Evolutionary conservation across 179 eudicot genomes (phyloP), one percentile per base, ranked within the genome.

Genomic region (Silene noctiflora): DNA sequence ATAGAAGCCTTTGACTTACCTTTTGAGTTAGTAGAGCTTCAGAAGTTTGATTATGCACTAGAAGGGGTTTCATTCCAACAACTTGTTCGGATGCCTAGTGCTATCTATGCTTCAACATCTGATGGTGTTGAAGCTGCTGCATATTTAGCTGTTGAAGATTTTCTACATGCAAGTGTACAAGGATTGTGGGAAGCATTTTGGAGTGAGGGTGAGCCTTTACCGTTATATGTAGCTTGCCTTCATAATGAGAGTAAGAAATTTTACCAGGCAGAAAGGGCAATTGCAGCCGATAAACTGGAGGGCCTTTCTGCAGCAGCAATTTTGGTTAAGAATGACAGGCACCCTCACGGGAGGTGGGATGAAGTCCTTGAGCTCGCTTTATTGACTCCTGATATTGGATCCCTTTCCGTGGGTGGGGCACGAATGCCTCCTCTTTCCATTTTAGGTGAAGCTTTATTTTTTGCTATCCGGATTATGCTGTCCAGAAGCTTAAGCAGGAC

Each of bases 271-370:
- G 98, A 93, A 76, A 85, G 89, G 76, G 95, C 95, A 53, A 86
- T 93, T 79, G 82, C 97, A 31, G 88, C 85, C 75, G 95, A 91
- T 46, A 93, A 87, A 85, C 86, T 91, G 58, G 88, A 79, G 64
- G 91, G 90, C 25, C 87, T 93, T 46, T 87, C 90, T 85, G 97
- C 89, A 42, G 81, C 96, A 17, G 96, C 88, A 67, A 71, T 90
- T 69, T 76, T 93, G 86, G 86, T 90, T 59, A 93, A 88, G 77
- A 91, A 93, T 78, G 87, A 92, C 4, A 88, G 91, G 76, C 92
- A 93, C 78, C 93, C 96, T n/a, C 97, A 88, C 72, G 98, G 98
- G 76, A 89, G 81, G 84, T 94, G 98, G 98, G 94, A 90, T 71
- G 97, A 94, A 82, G 86, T 92, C 77, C 84, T 94, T 67, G 90